Base-by-base conservation (phyloP, 2,329 filamentous ascomycete species). In the Colletotrichum viniferum region DNA sequence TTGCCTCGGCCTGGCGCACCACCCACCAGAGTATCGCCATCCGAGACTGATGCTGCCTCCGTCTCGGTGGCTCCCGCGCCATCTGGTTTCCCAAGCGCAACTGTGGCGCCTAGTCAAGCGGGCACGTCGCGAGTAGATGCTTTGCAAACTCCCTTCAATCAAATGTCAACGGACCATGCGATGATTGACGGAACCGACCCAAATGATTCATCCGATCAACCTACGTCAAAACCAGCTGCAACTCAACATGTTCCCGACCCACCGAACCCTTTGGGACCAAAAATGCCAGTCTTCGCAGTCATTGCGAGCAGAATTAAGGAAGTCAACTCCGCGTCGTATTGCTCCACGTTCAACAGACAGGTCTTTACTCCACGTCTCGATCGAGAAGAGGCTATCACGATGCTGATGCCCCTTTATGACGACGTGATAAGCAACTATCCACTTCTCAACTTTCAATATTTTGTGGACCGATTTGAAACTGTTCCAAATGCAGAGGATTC, bases 311-410 rank as follows among this genome's bases (percentile, higher is more conserved):
- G 63, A 10, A 69, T 77, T 36, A 66, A 52, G 32, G 69, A 71
- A n/a, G 26, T 74, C 14, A 68, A 72, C 5, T 68, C 75, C 6
- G 68, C 63, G 3, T 72, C 73, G 16, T 69, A 75, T n/a, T 74
- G 72, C 12, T 74, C 75, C 32, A 77, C 75, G 5, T 77, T 77
- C 60, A 60, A 64, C 52, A 67, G 75, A 30, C 68, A 71, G 21
- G 64, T 61, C 52, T 77, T 75, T 30, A 77, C 76, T 12, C 69
- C 69, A 28, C 65, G 58, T 13, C 65, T 77, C 7, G 55, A 68
- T 18, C 36, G 73, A n/a, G 68, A 67, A 8, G 73, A 73, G 21
- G 69, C 70, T 12, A 69, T 73, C 66, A 70, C 38, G 5, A 52
- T 77, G 8, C 18, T 74, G 58, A 62, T 77, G 60, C 69, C 73